These are phyloP conservation scores for Penicillium fuscoglaucum DNA, from an alignment of 2,329 filamentous ascomycete species.

Conservation along the genomic window DNA sequence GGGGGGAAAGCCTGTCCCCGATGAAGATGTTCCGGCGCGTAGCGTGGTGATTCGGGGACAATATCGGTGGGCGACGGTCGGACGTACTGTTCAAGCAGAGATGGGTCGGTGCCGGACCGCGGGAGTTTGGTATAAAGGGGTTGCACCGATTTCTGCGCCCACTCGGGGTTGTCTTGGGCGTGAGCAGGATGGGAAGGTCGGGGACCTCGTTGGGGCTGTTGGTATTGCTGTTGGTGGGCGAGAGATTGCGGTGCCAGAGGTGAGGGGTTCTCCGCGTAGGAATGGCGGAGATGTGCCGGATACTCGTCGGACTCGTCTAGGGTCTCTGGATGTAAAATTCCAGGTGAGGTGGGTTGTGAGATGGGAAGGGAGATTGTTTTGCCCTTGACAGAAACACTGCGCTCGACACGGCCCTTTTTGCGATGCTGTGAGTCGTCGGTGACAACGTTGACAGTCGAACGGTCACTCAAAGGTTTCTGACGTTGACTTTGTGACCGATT, in stretches of 20 bases:
- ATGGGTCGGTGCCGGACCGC: constrained; percentile 32
- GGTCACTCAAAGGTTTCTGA: constrained; percentile 21
- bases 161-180: constrained; percentile 13
- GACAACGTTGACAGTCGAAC: constrained; percentile 27
- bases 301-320: constrained; percentile 4
- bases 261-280: constrained; percentile 15
- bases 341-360: constrained; percentile 26
- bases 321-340: constrained; percentile 11
- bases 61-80: constrained; percentile 27
- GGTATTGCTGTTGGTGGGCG: constrained; percentile 20
- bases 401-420: constrained; percentile 29
- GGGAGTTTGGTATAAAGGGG: constrained; percentile 21
- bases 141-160: constrained; percentile 24
- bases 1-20: constrained; percentile 9
- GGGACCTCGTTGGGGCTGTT: constrained; percentile 14
- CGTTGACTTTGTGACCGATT: constrained; percentile 31
- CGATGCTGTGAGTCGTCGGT: constrained; percentile 26
- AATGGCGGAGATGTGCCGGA: background rate
- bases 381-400: constrained; percentile 30
- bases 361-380: constrained; percentile 21
- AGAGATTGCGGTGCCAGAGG: constrained; percentile 10
- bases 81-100: constrained; percentile 22
- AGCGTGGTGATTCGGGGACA: constrained; percentile 14
- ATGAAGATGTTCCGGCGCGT: constrained; percentile 6
- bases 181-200: constrained; percentile 21